Evolutionary conservation across 2,329 filamentous ascomycete species (phyloP).

Genomic region (Didymella sp.): DNA sequence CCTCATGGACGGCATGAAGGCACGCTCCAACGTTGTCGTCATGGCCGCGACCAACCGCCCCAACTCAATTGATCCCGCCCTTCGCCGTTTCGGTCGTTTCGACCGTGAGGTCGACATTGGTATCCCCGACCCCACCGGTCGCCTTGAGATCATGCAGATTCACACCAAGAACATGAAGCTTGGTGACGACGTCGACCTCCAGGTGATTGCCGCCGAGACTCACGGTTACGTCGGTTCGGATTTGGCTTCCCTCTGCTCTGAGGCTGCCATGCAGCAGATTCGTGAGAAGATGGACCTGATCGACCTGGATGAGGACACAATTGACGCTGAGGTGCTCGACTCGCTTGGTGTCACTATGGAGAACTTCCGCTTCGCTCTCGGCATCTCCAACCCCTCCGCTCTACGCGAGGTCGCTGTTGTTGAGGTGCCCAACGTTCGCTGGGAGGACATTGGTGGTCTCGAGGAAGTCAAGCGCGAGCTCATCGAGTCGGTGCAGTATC

Average conservation of each 20-base stretch:
- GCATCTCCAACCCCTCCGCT: conserved; percentile 97
- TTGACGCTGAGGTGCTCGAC: conserved; percentile 97
- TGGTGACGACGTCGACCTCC: conserved; percentile 92
- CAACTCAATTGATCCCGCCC: conserved; percentile 97
- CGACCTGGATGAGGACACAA: conserved; percentile 97
- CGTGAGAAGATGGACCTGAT: conserved; percentile 99
- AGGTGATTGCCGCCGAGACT: conserved; percentile 95
- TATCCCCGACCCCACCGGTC: conserved; percentile 95
- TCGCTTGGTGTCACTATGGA: conserved; percentile 99
- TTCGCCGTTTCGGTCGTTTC: conserved; percentile 97
- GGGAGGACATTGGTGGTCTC: conserved; percentile 99
- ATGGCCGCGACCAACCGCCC: conserved; percentile 99
- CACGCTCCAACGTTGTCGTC: conserved; percentile 96
- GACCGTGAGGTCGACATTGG: conserved; percentile 99
- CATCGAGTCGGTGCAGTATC: conserved; percentile 98
- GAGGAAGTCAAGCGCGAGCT: conserved; percentile 99
- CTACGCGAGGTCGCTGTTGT: conserved; percentile 98
- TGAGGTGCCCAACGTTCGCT: conserved; percentile 98
- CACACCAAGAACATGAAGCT: conserved; percentile 99
- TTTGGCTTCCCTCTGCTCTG: conserved; percentile 96
- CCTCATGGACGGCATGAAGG: conserved; percentile 99
- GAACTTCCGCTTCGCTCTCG: conserved; percentile 98
- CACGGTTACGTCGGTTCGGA: conserved; percentile 99
- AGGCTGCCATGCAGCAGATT: conserved; percentile 99
- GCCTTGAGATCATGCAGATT: conserved; percentile 98